phyloP scores from a whole-genome alignment of 2,329 filamentous ascomycete species.

The Exophiala aquamarina region DNA sequence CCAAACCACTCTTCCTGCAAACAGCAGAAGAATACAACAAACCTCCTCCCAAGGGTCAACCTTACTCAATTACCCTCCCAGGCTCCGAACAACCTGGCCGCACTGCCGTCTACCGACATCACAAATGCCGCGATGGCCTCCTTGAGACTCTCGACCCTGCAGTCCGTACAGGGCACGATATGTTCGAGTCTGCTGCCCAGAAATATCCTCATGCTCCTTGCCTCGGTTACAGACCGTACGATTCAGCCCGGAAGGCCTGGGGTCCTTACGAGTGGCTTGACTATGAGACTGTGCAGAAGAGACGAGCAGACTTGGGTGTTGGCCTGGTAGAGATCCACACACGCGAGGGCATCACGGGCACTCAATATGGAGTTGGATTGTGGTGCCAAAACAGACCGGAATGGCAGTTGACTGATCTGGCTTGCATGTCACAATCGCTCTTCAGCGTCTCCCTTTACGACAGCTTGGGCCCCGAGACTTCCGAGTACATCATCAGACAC shows the following conservation, averaged over 20 bases:
- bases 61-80: conserved; percentile 76
- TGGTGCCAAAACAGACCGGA: conserved; percentile 88
- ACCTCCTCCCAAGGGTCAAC: conserved; percentile 70
- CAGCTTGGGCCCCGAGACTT: conserved; percentile 85
- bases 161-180: conserved; percentile 71
- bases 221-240: conserved; percentile 78
- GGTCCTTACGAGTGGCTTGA: conserved; percentile 80
- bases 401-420: conserved; percentile 88
- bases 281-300: conserved; percentile 74
- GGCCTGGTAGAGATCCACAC: conserved; percentile 82
- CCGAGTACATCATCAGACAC: conserved; percentile 95
- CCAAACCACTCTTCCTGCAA: conserved; percentile 36
- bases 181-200: conserved; percentile 65
- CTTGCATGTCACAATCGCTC: conserved; percentile 79
- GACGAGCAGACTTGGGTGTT: conserved; percentile 80
- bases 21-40: conserved; percentile 53
- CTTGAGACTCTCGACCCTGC: conserved; percentile 71
- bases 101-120: conserved; percentile 78
- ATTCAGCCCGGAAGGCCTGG: conserved; percentile 70
- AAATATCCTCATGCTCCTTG: conserved; percentile 53
- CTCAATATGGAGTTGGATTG: conserved; percentile 73
- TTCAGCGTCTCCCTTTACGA: conserved; percentile 95
- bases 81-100: conserved; percentile 72
- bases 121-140: conserved; percentile 70
- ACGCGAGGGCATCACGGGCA: conserved; percentile 64